phyloP scores from a whole-genome alignment of 1,139 yeast species.

The Saccharomycopsis hybrid region DNA sequence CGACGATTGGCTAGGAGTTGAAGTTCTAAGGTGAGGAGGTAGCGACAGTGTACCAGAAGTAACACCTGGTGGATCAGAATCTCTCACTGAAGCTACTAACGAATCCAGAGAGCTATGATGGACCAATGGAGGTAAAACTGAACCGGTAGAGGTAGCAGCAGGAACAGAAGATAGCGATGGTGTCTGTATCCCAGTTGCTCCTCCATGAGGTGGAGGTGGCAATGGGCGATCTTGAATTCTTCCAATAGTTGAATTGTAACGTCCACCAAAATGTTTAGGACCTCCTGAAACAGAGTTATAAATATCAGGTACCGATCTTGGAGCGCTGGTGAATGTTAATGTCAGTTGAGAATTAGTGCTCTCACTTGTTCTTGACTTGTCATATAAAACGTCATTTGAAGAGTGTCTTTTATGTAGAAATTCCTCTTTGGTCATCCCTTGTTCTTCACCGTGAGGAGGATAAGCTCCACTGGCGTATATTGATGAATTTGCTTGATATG shows the following conservation, averaged over 20 bases:
- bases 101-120: no score
- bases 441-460: constrained; percentile 13
- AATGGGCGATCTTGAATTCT: no score
- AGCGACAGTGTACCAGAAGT: no score
- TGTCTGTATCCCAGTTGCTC: no score
- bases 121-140: no score
- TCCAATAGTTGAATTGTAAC: no score
- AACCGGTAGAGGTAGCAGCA: no score
- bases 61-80: no score
- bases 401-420: constrained; percentile 25
- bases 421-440: constrained; percentile 20
- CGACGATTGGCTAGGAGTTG: neutral
- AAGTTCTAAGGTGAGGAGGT: neutral
- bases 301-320: constrained; percentile 18
- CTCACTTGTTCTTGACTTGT: constrained; percentile 11
- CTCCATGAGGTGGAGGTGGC: no score
- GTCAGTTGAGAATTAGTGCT: constrained; percentile 11
- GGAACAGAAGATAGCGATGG: no score
- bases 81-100: no score
- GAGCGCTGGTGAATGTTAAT: constrained; percentile 9
- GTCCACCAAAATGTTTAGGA: neutral
- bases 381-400: constrained; percentile 24
- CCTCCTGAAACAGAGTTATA: constrained; percentile 10
- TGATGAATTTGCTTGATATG: constrained; percentile 3
- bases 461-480: constrained; percentile 4